Percentiles rank a stretch among this genome's conserved stretches.
Conservation (phyloP, 208 protist genomes). For the Leishmania amazonensis region DNA sequence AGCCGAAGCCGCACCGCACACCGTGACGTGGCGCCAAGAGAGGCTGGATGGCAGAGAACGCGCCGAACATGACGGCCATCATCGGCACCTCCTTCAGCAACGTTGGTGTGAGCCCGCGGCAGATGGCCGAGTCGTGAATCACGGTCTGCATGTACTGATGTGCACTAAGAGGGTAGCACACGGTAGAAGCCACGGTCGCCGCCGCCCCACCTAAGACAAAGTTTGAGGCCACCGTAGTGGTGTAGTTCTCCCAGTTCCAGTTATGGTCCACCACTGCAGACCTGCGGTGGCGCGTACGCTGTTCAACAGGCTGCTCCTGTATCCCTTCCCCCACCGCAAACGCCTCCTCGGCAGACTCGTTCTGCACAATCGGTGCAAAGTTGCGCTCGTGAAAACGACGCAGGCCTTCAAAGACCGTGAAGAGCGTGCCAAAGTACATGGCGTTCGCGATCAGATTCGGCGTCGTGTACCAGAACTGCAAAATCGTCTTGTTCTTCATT, state of each 20-base stretch:
- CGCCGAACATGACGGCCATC: slow-evolving; percentile 83
- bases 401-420: slow-evolving; percentile 89
- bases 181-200: slow-evolving; percentile 79
- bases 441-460: slow-evolving; percentile 87
- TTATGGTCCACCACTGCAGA: slow-evolving; percentile 37
- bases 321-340: slow-evolving; percentile 11
- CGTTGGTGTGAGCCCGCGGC: slow-evolving; percentile 75
- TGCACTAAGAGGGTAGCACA: slow-evolving; percentile 87
- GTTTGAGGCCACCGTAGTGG: slow-evolving; percentile 55
- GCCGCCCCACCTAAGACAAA: slow-evolving; percentile 75
- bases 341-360: slow-evolving; percentile 14
- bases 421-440: slow-evolving; percentile 85
- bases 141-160: slow-evolving; percentile 91
- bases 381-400: slow-evolving; percentile 88
- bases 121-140: slow-evolving; percentile 90
- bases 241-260: slow-evolving; percentile 68
- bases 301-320: slow-evolving; percentile 16
- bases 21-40: slow-evolving; percentile 82
- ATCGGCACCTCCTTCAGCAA: slow-evolving; percentile 89
- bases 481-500: slow-evolving; percentile 81
- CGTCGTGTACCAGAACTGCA: slow-evolving; percentile 89
- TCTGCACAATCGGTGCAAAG: slow-evolving; percentile 38
- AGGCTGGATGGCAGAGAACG: slow-evolving; percentile 80
- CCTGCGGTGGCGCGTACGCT: not conserved
- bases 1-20: slow-evolving; percentile 85